Conservation (phyloP, 768 basidiomycete species). For the Termitomyces sp. region DNA sequence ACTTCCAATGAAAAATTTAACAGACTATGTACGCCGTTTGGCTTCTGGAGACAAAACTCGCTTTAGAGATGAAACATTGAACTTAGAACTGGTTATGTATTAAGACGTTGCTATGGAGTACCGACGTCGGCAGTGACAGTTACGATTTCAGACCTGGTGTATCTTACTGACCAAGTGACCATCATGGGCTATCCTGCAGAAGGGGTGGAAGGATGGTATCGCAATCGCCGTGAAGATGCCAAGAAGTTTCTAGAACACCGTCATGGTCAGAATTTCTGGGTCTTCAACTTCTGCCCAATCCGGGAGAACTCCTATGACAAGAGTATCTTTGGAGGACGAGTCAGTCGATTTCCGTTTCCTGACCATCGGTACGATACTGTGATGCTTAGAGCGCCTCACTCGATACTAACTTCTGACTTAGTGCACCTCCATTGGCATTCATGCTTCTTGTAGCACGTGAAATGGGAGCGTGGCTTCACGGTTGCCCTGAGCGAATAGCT, state of each 20-base stretch:
- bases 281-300: constrained; percentile 86
- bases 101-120: background rate
- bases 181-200: constrained; percentile 84
- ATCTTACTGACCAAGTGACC: constrained; percentile 72
- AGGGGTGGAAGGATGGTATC: constrained; percentile 76
- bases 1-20: constrained; percentile 33
- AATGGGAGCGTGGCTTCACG: constrained; percentile 69
- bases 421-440: constrained; percentile 64
- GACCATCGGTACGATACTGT: constrained; percentile 73
- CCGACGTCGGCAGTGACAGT: background rate
- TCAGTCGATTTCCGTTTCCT: constrained; percentile 85
- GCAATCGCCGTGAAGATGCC: constrained; percentile 75
- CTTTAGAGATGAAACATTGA: constrained; percentile 62
- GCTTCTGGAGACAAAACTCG: constrained; percentile 84
- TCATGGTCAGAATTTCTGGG: constrained; percentile 78
- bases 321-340: constrained; percentile 63
- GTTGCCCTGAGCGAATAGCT: constrained; percentile 62
- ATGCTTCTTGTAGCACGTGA: constrained; percentile 72
- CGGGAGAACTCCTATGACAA: constrained; percentile 79
- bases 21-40: constrained; percentile 64
- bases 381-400: background rate
- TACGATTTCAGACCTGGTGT: constrained; percentile 45
- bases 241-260: constrained; percentile 70
- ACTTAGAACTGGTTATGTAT: constrained; percentile 62
- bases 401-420: background rate